Evolutionary conservation across 805 yeast genomes (phyloP), one percentile per base, ranked within the genome.

Genomic region (Monosporozyma aerobia): DNA sequence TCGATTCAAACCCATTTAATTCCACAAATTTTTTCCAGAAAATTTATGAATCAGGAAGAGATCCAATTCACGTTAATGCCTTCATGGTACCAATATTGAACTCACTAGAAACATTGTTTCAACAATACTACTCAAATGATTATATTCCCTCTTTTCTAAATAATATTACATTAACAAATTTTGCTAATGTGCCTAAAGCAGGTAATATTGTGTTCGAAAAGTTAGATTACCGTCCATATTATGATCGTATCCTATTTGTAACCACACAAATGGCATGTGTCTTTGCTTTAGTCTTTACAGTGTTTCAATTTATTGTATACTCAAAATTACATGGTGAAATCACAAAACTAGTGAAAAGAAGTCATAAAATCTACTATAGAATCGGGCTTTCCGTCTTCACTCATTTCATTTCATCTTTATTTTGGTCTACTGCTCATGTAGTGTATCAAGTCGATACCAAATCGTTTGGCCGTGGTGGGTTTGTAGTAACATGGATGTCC

Each of bases 231-330:
- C 70, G 73, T n/a, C 85, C 87, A 1, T 72, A 69, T 50, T 65
- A 66, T 1, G 71, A 80, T 59, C 72, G 78, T 3, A 80, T 79
- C 5, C 62, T 82, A 14, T 57, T 77, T 33, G 89, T 89, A 0
- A 88, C 90, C 5, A 67, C 80, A 2, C 92, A 86, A 66, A 82
- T 87, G 54, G 95, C 95, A 51, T 74, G 85, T 54, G 83, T 87
- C 64, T 86, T 80, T 63, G 72, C 83, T 62, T 75, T 87, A 57
- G 81, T 87, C 62, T 65, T 85, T 51, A 80, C 94, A 3, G 83
- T 87, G 62, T 83, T 86, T 76, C 84, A 82, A 59, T 77, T 84
- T 60, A 77, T 67, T 44, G 77, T 85, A 71, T 82, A 82, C 63
- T 70, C 69, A 14, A 77, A 76, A 30, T 59, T 82, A 16, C 85